Conservation (phyloP, 371 early-diverging fungal genomes). For the Mortierella sp. region DNA sequence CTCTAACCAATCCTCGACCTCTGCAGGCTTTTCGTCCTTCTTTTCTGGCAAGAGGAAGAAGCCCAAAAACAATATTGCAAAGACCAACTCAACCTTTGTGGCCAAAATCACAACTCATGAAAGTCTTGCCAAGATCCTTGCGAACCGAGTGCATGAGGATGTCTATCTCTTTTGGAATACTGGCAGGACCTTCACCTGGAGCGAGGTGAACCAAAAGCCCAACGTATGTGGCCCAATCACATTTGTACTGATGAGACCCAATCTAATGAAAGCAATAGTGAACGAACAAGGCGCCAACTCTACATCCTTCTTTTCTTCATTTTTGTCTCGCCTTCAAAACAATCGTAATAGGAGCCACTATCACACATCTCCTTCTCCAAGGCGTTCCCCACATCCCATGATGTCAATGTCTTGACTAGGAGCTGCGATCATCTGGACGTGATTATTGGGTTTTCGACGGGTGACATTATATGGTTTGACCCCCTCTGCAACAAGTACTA, state of each 20-base stretch:
- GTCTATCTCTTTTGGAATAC: constrained; percentile 88
- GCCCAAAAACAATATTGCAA: constrained; percentile 68
- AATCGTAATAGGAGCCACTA: constrained; percentile 71
- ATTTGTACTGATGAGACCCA: not conserved
- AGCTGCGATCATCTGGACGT: constrained; percentile 76
- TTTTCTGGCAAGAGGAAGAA: constrained; percentile 56
- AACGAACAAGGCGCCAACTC: not conserved
- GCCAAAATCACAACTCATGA: constrained; percentile 84
- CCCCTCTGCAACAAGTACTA: constrained; percentile 81
- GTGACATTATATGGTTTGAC: constrained; percentile 90
- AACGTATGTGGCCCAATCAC: constrained; percentile 56
- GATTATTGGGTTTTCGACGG: constrained; percentile 86
- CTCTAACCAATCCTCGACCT: constrained; percentile 12
- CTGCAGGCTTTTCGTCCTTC: constrained; percentile 50
- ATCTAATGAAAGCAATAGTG: not conserved
- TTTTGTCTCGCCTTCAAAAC: not conserved
- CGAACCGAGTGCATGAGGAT: constrained; percentile 73
- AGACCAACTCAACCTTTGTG: constrained; percentile 82
- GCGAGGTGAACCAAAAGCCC: constrained; percentile 73
- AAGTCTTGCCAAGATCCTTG: constrained; percentile 81
- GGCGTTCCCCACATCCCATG: constrained; percentile 87
- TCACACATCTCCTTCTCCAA: constrained; percentile 83
- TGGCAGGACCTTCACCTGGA: constrained; percentile 83
- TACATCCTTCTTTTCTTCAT: not conserved
- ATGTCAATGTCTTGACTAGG: constrained; percentile 80